These are phyloP conservation scores for Talaromyces proteolyticus DNA, from an alignment of 495 filamentous ascomycete genomes.

Conservation along the genomic window DNA sequence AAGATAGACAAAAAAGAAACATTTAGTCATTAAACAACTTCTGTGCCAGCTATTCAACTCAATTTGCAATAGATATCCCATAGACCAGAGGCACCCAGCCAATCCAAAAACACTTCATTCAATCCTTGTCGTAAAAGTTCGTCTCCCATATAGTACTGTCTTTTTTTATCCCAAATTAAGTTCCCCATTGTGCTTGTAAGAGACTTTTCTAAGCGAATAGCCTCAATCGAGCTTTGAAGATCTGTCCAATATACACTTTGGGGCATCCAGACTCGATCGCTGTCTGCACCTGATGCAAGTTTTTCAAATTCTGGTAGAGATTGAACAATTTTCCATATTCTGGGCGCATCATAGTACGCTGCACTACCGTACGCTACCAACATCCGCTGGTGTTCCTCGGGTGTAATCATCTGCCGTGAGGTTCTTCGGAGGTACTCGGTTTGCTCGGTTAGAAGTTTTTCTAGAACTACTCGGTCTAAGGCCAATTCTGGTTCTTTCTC, in stretches of 20 bases:
- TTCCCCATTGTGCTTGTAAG: conserved; percentile 10
- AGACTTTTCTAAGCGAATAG: conserved; percentile 6
- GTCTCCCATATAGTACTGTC: conserved; percentile 15
- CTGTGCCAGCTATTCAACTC: no score
- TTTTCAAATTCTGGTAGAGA: conserved; percentile 9
- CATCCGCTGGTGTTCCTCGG: conserved; percentile 2
- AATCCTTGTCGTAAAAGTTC: conserved; percentile 17
- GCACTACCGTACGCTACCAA: conserved; percentile 8
- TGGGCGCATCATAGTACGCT: conserved; percentile 11
- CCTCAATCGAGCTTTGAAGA: conserved; percentile 10
- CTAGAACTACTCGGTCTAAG: no score
- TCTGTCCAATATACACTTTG: no score
- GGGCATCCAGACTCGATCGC: no score
- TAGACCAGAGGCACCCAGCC: conserved; percentile 12
- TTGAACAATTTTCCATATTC: conserved; percentile 13
- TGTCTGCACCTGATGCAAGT: conserved; percentile 6
- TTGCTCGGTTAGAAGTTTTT: conserved; percentile 12
- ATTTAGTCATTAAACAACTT: no score
- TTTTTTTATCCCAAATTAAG: not conserved
- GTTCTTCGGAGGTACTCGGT: conserved; percentile 13
- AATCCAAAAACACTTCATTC: conserved; percentile 17
- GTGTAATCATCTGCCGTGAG: conserved; percentile 12
- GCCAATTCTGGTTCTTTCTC: no score
- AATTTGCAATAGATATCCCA: no score
- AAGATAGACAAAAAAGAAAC: no score